Evolutionary conservation across 306 rosid species (phyloP).

Genomic region (Cicer pinnatifidum): DNA sequence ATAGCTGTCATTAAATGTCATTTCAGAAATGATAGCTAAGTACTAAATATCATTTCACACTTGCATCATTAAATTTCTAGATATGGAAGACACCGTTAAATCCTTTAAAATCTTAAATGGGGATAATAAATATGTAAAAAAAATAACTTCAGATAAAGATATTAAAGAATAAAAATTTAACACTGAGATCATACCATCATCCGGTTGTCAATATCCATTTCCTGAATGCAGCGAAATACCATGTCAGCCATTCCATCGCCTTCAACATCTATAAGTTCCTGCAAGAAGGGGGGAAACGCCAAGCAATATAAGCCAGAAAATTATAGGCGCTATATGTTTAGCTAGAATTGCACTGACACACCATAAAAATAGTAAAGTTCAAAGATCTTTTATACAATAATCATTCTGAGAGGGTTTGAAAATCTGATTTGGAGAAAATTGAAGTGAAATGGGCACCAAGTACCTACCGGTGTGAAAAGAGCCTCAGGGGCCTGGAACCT

Average conservation of each 20-base stretch:
- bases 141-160: constrained; percentile 20
- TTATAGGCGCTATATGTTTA: constrained; percentile 11
- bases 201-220: constrained; percentile 98
- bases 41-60: constrained; percentile 11
- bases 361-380: not conserved
- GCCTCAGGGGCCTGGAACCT: constrained; percentile 99
- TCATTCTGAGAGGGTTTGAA: constrained; percentile 26
- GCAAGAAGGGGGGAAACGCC: constrained; percentile 40
- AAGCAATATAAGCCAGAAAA: constrained; percentile 32
- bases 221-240: constrained; percentile 99
- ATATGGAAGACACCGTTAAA: constrained; percentile 26
- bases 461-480: constrained; percentile 93
- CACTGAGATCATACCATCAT: constrained; percentile 74
- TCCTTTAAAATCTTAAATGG: constrained; percentile 38
- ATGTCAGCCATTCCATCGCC: constrained; percentile 99
- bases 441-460: constrained; percentile 29
- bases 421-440: constrained; percentile 21
- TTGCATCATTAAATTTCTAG: constrained; percentile 19
- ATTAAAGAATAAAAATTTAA: constrained; percentile 31
- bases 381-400: constrained; percentile 1
- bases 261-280: constrained; percentile 98
- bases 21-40: constrained; percentile 27
- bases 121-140: constrained; percentile 4
- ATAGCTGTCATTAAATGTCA: constrained; percentile 28
- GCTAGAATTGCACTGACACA: constrained; percentile 30